Evolutionary conservation across 1,284 basidiomycete species (phyloP).

Genomic region (Sanguinoderma infundibulare): DNA sequence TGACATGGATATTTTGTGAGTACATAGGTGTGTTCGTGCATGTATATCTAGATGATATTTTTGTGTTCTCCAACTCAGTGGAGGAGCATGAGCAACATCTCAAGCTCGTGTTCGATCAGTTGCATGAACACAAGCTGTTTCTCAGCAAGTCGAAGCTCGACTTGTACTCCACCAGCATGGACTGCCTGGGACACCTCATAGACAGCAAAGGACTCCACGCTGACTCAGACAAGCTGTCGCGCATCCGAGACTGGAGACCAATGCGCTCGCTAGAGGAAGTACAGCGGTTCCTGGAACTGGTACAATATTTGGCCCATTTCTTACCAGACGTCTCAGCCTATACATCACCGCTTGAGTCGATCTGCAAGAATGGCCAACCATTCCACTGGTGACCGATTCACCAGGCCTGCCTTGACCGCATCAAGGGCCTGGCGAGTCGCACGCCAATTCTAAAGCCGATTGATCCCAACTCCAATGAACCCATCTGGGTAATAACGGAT

Average conservation of each 20-base stretch:
- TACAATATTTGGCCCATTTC: conserved; percentile 41
- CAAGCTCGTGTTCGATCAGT: conserved; percentile 26
- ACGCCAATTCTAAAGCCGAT: conserved; percentile 40
- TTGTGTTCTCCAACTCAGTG: conserved; percentile 34
- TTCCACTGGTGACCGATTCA: conserved; percentile 37
- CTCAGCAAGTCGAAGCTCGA: conserved; percentile 30
- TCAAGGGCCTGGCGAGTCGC: conserved; percentile 37
- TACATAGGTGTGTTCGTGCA: conserved; percentile 35
- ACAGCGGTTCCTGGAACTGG: conserved; percentile 43
- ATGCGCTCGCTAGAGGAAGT: conserved; percentile 42
- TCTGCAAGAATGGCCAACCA: conserved; percentile 14
- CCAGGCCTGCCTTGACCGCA: conserved; percentile 39
- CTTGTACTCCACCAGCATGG: conserved; percentile 27
- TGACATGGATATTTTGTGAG: conserved; percentile 36
- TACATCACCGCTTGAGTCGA: conserved; percentile 27
- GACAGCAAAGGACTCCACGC: conserved; percentile 35
- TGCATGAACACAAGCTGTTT: conserved; percentile 30
- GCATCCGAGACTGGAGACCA: conserved; percentile 25
- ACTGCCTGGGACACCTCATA: conserved; percentile 37
- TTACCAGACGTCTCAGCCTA: conserved; percentile 41
- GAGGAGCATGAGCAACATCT: conserved; percentile 37
- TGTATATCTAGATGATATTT: conserved; percentile 41
- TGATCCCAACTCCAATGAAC: conserved; percentile 32
- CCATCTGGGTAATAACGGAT: conserved; percentile 49
- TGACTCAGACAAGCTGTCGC: conserved; percentile 31